Percentiles rank a stretch among this genome's conserved stretches.
Evolutionary conservation across 176 grass and related monocot genomes (phyloP).

Genomic region (Eleusine coracana): DNA sequence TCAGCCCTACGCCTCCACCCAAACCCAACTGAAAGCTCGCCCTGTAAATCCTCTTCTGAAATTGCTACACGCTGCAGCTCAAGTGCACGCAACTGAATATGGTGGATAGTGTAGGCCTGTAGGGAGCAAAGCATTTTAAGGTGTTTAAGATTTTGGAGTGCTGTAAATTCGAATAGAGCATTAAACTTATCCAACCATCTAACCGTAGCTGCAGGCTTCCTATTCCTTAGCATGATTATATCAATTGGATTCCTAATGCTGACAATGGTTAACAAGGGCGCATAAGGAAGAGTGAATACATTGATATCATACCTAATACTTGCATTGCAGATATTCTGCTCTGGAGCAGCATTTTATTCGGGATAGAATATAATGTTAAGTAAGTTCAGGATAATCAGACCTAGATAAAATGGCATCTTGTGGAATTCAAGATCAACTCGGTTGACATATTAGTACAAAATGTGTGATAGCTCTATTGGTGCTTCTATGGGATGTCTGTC

Average conservation of each 20-base stretch:
- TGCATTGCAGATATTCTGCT: not conserved
- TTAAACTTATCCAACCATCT: not conserved
- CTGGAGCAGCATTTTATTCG: not conserved
- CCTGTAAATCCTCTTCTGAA: not conserved
- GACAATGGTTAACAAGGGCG: not conserved
- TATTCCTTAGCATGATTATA: not conserved
- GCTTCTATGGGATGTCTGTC: not conserved
- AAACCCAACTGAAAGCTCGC: not conserved
- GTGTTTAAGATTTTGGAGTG: not conserved
- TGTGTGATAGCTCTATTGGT: not conserved
- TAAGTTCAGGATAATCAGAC: conserved; percentile 6
- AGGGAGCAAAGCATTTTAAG: not conserved
- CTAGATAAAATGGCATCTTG: not conserved
- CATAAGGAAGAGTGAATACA: not conserved
- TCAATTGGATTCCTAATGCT: not conserved
- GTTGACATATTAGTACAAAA: not conserved
- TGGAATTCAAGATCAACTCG: not conserved
- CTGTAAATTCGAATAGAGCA: not conserved
- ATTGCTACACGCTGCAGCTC: not conserved
- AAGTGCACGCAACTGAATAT: not conserved
- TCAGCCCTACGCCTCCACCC: conserved; percentile 2
- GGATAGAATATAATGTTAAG: not conserved
- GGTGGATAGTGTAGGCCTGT: not conserved
- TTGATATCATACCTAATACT: not conserved
- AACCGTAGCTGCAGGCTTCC: not conserved